Evolutionary conservation across 306 rosid genomes (phyloP).

Genomic region (Vicia sativa): DNA sequence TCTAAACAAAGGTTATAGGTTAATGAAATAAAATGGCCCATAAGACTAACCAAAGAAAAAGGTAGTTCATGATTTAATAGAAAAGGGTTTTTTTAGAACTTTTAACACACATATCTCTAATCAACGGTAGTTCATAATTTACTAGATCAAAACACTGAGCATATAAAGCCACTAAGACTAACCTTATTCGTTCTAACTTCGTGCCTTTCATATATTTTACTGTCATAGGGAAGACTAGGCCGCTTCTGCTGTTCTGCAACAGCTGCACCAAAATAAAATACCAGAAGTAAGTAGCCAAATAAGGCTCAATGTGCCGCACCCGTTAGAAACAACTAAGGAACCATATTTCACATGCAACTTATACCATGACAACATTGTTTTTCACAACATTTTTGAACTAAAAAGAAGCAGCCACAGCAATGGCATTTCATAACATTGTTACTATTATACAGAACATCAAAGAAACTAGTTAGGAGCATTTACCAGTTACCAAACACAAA

Average conservation of each 20-base stretch:
- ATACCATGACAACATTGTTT: slow-evolving; percentile 6
- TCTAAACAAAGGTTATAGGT: slow-evolving; percentile 25
- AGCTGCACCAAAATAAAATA: slow-evolving; percentile 49
- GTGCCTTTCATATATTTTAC: slow-evolving; percentile 68
- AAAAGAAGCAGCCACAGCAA: slow-evolving; percentile 11
- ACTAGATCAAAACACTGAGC: slow-evolving; percentile 27
- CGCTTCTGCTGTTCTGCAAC: slow-evolving; percentile 83
- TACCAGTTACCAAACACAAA: background rate
- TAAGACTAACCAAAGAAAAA: background rate
- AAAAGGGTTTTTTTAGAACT: background rate
- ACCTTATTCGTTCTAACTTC: slow-evolving; percentile 81
- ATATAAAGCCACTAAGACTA: slow-evolving; percentile 39
- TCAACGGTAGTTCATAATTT: slow-evolving; percentile 32
- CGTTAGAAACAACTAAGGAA: slow-evolving; percentile 18
- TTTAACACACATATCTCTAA: slow-evolving; percentile 16
- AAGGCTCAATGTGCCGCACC: background rate
- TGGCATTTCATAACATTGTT: slow-evolving; percentile 6
- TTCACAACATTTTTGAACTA: background rate
- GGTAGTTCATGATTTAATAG: too few species aligned
- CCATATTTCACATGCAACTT: slow-evolving; percentile 8
- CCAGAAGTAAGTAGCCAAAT: slow-evolving; percentile 36
- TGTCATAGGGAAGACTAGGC: slow-evolving; percentile 62
- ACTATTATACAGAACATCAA: slow-evolving; percentile 10
- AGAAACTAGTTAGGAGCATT: slow-evolving; percentile 29
- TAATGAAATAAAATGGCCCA: slow-evolving; percentile 7